These are phyloP conservation scores for Tritrichomonas foetus DNA, from an alignment of 208 protist species.

Conservation along the genomic window DNA sequence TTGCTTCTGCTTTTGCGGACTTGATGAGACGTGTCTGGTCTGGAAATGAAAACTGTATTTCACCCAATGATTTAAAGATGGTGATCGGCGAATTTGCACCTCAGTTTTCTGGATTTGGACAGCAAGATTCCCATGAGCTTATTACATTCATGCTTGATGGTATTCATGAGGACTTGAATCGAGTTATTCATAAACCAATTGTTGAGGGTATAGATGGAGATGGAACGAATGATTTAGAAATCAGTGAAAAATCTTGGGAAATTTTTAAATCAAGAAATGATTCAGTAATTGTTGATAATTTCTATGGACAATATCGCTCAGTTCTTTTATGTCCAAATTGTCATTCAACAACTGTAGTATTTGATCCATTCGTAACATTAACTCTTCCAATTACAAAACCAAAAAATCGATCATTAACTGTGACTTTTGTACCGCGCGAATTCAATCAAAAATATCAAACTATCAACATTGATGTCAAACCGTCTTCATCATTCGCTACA, in stretches of 20 bases:
- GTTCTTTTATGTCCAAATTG: not conserved
- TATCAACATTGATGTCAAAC: not conserved
- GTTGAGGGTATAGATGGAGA: conserved; percentile 48
- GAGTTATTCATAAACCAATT: conserved; percentile 54
- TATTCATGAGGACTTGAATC: conserved; percentile 76
- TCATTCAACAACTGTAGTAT: not conserved
- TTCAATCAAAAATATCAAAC: not conserved
- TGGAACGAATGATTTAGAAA: conserved; percentile 39
- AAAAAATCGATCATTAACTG: not conserved
- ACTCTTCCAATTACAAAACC: not conserved
- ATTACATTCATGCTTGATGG: conserved; percentile 70
- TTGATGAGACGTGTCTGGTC: conserved; percentile 46
- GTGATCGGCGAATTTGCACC: conserved; percentile 51
- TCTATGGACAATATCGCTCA: not conserved
- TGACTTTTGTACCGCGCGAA: not conserved
- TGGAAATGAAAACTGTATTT: not conserved
- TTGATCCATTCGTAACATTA: not conserved
- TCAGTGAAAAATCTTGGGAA: not conserved
- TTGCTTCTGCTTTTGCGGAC: conserved; percentile 40
- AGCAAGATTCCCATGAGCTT: conserved; percentile 60
- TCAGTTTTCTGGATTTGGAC: conserved; percentile 23
- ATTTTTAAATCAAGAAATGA: not conserved
- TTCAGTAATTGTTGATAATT: conserved; percentile 1
- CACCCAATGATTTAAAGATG: conserved; percentile 49
- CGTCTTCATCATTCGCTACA: too few species aligned